Base-by-base conservation (phyloP, 2,329 filamentous ascomycete genomes). In the Microcyclosporella mali region DNA sequence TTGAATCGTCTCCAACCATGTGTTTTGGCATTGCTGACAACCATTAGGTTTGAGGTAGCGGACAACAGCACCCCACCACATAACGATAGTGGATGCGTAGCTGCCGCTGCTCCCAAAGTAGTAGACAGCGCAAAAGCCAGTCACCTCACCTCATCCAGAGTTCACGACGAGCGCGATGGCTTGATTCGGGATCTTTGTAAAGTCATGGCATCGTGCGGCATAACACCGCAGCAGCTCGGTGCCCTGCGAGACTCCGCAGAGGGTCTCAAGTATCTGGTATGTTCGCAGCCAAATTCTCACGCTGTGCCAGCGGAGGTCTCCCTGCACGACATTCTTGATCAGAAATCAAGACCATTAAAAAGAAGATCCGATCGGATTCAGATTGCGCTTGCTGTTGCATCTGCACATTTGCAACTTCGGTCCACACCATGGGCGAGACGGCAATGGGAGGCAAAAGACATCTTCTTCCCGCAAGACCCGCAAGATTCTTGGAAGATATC, bases 391-490 rank as follows among this genome's bases (percentile, higher is more conserved):
- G 41, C 35, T n/a, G 38, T 47, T 14, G 45, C 46, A 2, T 51
- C 49, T 3, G 48, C 49, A 17, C 46, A 51, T 28, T 31, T 51
- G 12, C 42, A 51, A 31, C 35, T 49, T 15, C 46, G 41, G 2
- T 49, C 46, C 2, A 51, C 49, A 2, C 36, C 46, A 12, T 49
- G 49, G 49, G 42, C 49, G 8, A 36, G 45, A 30, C 34, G 37
- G 27, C 46, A 51, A n/a, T 51, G 49, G 48, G 42, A 46, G 34
- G 35, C 49, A 1, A 21, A 37, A 10, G 49, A 49, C 31, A 36
- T 51, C 7, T 14, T 35, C 7, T 51, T 51, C 30, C 49, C 49
- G 9, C 21, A 37, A 17, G 29, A 18, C 29, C 11, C 11, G 12
- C 16, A 17, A 9, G 31, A 21, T n/a, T 7, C 3, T n/a, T 2